A percentile compares a stretch with the other conserved stretches of the same genome.
Evolutionary conservation across 2,329 filamentous ascomycete species (phyloP).

Genomic region (Boeremia exigua): DNA sequence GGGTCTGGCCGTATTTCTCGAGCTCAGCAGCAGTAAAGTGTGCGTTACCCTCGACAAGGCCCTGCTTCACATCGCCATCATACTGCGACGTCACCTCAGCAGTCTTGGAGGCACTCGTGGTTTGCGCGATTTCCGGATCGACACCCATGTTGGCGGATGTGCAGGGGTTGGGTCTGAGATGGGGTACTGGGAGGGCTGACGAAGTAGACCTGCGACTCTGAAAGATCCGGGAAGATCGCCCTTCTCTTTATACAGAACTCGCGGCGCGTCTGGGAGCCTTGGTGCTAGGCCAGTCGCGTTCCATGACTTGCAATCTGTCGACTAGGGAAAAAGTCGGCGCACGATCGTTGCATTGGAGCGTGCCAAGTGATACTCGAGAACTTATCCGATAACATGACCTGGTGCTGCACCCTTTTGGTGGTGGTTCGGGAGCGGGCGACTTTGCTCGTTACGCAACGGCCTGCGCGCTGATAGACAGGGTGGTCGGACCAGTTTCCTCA

Average conservation of each 20-base stretch:
- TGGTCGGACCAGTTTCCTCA: slow-evolving; percentile 4
- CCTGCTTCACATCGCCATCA: slow-evolving; percentile 9
- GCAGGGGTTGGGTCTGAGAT: not conserved
- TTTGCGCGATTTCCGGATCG: slow-evolving; percentile 11
- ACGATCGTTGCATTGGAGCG: not conserved
- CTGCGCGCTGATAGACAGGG: not conserved
- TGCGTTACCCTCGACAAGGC: slow-evolving; percentile 6
- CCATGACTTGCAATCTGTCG: slow-evolving; percentile 15
- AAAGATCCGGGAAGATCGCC: not conserved
- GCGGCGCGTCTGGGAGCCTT: not conserved
- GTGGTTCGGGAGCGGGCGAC: not conserved
- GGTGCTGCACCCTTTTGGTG: too few relatives aligned
- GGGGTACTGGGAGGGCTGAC: not conserved
- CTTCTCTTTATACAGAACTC: slow-evolving; percentile 3
- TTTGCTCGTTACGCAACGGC: not conserved
- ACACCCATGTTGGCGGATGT: slow-evolving; percentile 4
- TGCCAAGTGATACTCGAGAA: slow-evolving; percentile 14
- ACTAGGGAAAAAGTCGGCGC: slow-evolving; percentile 1
- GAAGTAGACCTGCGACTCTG: slow-evolving; percentile 2
- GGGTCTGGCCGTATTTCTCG: slow-evolving; percentile 15
- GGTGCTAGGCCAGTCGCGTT: not conserved
- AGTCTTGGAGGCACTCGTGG: not conserved
- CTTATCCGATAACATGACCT: slow-evolving; percentile 3
- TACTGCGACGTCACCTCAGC: slow-evolving; percentile 8
- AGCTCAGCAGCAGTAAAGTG: slow-evolving; percentile 17